Conservation (phyloP, 768 basidiomycete genomes). For the Russula brevipes region DNA sequence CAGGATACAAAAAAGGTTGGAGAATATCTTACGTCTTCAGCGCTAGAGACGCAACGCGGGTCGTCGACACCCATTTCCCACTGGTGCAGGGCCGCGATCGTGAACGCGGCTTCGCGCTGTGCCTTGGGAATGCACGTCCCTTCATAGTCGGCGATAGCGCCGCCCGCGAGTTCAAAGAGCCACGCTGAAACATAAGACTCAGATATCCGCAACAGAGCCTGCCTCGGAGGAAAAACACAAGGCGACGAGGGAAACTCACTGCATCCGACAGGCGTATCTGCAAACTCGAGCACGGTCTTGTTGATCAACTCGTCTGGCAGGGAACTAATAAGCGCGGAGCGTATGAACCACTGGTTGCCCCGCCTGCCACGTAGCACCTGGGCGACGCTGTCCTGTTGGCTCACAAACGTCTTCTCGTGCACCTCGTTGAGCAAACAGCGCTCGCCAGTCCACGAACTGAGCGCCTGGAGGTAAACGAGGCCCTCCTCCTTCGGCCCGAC, state of each 20-base stretch:
- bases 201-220: not conserved
- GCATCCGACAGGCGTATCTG: conserved; percentile 83
- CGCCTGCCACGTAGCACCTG: conserved; percentile 83
- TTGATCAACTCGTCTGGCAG: conserved; percentile 85
- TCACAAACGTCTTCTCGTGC: conserved; percentile 80
- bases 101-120: conserved; percentile 77
- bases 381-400: conserved; percentile 88
- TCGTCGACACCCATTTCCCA: conserved; percentile 86
- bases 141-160: conserved; percentile 68
- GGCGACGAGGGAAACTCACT: conserved; percentile 49
- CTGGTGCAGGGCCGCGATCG: conserved; percentile 85
- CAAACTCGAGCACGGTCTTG: conserved; percentile 75
- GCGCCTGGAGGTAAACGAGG: conserved; percentile 73
- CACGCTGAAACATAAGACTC: conserved; percentile 49
- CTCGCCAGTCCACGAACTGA: conserved; percentile 87
- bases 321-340: conserved; percentile 75
- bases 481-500: conserved; percentile 69
- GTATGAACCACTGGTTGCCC: conserved; percentile 87
- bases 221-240: not conserved
- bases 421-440: conserved; percentile 84
- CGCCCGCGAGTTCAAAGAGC: conserved; percentile 88
- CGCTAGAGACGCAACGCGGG: conserved; percentile 71
- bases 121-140: conserved; percentile 69
- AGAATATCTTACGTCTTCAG: conserved; percentile 60
- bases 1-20: not conserved